These are phyloP conservation scores for Chaetomiaceae sp. DNA, from an alignment of 2,329 filamentous ascomycete genomes.

Conservation along the genomic window DNA sequence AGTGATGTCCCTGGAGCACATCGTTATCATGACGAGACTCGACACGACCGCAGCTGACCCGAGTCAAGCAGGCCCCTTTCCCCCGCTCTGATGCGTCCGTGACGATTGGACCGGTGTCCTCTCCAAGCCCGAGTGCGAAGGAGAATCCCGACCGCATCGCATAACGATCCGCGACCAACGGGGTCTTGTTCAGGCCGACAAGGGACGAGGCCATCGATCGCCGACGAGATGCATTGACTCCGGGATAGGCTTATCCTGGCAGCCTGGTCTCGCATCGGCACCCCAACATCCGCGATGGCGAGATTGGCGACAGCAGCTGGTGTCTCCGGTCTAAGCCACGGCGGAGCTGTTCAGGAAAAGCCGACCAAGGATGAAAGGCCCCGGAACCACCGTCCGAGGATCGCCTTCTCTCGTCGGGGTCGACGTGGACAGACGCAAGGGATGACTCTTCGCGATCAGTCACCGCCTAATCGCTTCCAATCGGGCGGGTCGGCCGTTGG, in stretches of 20 bases:
- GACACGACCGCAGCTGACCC: conserved; percentile 11
- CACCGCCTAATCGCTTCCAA: conserved; percentile 7
- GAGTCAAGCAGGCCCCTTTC: conserved; percentile 3
- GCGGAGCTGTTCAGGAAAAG: background rate
- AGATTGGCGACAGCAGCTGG: background rate
- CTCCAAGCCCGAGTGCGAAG: background rate
- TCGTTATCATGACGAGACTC: conserved; percentile 3
- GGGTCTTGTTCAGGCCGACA: background rate
- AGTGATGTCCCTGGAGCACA: conserved; percentile 2
- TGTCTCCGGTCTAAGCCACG: background rate
- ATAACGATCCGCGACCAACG: background rate
- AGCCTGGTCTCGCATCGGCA: background rate
- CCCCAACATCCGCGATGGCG: background rate
- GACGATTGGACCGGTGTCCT: background rate
- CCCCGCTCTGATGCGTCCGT: background rate
- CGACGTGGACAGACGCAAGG: too few relatives aligned
- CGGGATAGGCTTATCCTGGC: background rate
- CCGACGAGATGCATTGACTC: background rate
- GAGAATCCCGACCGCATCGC: background rate
- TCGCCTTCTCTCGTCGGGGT: background rate
- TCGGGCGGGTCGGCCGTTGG: conserved; percentile 7
- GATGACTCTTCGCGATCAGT: background rate
- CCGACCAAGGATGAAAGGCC: background rate
- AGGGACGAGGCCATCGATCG: background rate
- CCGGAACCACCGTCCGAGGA: background rate